Conservation (phyloP, 2,329 filamentous ascomycete species). For the Penicillium sp. region DNA sequence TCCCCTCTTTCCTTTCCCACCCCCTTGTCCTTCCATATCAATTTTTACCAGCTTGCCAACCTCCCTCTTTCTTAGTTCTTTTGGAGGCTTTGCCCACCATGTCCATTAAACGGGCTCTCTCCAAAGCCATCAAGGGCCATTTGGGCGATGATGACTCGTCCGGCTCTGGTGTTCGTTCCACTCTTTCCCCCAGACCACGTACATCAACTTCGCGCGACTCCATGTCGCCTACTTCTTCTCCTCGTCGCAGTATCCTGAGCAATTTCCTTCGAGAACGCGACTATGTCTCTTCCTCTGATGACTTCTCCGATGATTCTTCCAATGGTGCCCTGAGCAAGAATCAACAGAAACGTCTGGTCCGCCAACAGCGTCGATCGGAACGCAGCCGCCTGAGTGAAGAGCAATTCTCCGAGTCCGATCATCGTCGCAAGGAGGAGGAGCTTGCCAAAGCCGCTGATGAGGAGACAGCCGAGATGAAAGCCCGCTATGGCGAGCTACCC, state of each 20-base stretch:
- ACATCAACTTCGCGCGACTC: conserved; percentile 21
- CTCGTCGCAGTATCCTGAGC: conserved; percentile 46
- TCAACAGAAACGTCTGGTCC: conserved; percentile 48
- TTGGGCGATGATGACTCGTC: conserved; percentile 30
- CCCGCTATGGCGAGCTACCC: conserved; percentile 62
- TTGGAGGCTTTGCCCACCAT: conserved; percentile 37
- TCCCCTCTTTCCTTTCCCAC: neutral
- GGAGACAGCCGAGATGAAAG: conserved; percentile 62
- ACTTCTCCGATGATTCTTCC: conserved; percentile 44
- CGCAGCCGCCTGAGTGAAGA: conserved; percentile 49
- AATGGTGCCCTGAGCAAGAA: conserved; percentile 48
- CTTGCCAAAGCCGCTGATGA: conserved; percentile 52
- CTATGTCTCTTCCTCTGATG: conserved; percentile 49
- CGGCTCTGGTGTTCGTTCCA: conserved; percentile 24
- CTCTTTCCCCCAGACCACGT: conserved; percentile 21
- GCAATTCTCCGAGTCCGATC: conserved; percentile 46
- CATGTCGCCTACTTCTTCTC: conserved; percentile 32
- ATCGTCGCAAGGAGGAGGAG: conserved; percentile 49
- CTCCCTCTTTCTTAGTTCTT: neutral
- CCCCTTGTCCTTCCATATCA: neutral
- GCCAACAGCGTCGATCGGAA: conserved; percentile 45
- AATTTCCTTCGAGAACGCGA: conserved; percentile 47
- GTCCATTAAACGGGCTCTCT: conserved; percentile 52
- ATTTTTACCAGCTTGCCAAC: neutral
- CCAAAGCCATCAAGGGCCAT: conserved; percentile 43